Evolutionary conservation across 352 stramenopile species (phyloP).

Genomic region (Stephanocyclus meneghinianus): DNA sequence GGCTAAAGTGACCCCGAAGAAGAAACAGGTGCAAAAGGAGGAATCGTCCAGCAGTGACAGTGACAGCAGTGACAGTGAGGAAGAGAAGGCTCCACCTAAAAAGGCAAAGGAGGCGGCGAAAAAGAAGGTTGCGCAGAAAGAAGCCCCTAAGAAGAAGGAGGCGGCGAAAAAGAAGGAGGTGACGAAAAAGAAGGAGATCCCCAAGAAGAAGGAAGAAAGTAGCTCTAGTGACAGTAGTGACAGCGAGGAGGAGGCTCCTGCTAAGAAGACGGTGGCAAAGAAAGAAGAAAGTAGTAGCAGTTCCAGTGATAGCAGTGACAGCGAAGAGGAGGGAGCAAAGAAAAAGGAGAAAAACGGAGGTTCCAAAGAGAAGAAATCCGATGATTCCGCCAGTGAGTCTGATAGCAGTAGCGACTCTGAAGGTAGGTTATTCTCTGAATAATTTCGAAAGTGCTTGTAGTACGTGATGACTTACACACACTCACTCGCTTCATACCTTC

Average conservation of each 20-base stretch:
- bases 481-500: not conserved
- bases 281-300: conserved; percentile 21
- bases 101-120: conserved; percentile 10
- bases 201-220: conserved; percentile 20
- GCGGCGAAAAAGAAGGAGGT: conserved; percentile 17
- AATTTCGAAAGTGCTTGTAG: not conserved
- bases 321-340: conserved; percentile 30
- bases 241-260: conserved; percentile 63
- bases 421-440: not conserved
- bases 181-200: conserved; percentile 31
- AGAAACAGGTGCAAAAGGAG: conserved; percentile 31
- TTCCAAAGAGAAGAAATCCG: conserved; percentile 15
- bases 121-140: conserved; percentile 12
- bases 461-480: not conserved
- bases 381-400: conserved; percentile 7
- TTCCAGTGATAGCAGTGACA: conserved; percentile 26
- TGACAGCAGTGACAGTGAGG: conserved; percentile 25
- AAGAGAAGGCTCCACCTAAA: conserved; percentile 17
- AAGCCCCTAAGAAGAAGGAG: not conserved
- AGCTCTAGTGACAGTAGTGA: conserved; percentile 77
- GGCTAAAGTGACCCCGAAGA: conserved; percentile 24
- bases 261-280: conserved; percentile 50
- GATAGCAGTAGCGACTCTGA: conserved; percentile 8
- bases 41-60: conserved; percentile 29
- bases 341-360: not conserved